phyloP scores from a whole-genome alignment of 495 filamentous ascomycete genomes.

The Physcia stellaris region DNA sequence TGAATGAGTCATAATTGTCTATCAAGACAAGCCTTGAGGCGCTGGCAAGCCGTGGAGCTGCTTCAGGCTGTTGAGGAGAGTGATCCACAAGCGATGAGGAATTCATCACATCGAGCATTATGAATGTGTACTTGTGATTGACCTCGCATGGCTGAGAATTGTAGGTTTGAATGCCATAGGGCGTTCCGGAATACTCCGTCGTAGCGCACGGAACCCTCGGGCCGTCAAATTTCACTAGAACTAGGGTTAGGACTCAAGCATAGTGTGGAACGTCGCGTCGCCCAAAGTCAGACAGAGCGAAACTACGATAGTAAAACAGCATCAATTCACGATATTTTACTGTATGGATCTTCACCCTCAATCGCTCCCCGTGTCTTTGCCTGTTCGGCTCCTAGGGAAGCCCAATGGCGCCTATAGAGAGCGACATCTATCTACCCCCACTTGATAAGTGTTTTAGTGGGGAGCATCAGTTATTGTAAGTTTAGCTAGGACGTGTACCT shows the following conservation, averaged over 20 bases:
- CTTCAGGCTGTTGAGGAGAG: constrained; percentile 69
- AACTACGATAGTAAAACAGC: no score
- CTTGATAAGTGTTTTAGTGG: constrained; percentile 50
- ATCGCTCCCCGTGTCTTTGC: background rate
- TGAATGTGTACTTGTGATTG: no score
- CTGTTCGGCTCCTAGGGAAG: constrained; percentile 13
- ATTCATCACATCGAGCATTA: no score
- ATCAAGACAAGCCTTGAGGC: constrained; percentile 89
- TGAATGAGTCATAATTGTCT: constrained; percentile 99
- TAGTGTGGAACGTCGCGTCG: constrained; percentile 4
- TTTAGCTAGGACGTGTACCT: background rate
- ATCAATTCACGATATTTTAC: no score
- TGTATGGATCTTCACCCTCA: background rate
- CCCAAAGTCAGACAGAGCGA: background rate
- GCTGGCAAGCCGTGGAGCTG: constrained; percentile 49
- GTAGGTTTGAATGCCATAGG: no score
- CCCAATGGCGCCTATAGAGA: constrained; percentile 55
- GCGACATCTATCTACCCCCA: constrained; percentile 44
- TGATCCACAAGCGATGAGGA: constrained; percentile 79
- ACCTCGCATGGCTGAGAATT: no score
- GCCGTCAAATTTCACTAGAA: no score
- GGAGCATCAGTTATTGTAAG: constrained; percentile 45
- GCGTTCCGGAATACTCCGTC: no score
- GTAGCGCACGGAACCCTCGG: no score
- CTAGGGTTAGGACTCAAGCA: no score